A percentile compares a stretch with the other conserved stretches of the same genome.
Conservation (phyloP, 306 rosid species). For the Trifolium dubium region DNA sequence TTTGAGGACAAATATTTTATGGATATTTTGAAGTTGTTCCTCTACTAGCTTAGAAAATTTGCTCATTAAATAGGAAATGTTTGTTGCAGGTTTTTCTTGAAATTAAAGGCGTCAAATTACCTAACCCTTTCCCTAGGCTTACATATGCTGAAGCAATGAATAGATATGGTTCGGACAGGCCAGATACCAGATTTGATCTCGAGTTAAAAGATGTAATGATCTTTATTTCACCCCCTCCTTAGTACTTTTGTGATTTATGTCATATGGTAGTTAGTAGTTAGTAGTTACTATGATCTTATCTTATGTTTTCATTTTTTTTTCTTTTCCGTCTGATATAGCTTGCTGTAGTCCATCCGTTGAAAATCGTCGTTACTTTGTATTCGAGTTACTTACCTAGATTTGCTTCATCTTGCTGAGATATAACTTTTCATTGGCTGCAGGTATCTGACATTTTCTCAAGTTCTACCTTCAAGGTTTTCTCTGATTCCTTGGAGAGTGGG, state of each 20-base stretch:
- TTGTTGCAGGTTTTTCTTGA: constrained; percentile 83
- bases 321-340: constrained; percentile 17
- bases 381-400: constrained; percentile 10
- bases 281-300: not conserved
- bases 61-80: constrained; percentile 24
- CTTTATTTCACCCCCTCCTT: constrained; percentile 39
- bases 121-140: constrained; percentile 95
- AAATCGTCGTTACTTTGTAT: constrained; percentile 24
- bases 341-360: constrained; percentile 9
- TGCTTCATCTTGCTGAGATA: constrained; percentile 40
- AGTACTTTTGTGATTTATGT: constrained; percentile 28
- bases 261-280: not conserved
- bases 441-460: constrained; percentile 81
- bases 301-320: not conserved
- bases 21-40: constrained; percentile 20
- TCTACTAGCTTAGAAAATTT: constrained; percentile 25
- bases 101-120: constrained; percentile 77
- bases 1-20: not conserved
- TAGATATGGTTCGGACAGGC: constrained; percentile 91
- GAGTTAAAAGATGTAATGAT: constrained; percentile 81
- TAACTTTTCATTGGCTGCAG: constrained; percentile 52
- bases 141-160: constrained; percentile 95
- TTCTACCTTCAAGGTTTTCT: constrained; percentile 81
- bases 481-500: constrained; percentile 73
- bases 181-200: constrained; percentile 88